Conservation (phyloP, 2,329 filamentous ascomycete genomes). For the Metarhizium anisopliae region DNA sequence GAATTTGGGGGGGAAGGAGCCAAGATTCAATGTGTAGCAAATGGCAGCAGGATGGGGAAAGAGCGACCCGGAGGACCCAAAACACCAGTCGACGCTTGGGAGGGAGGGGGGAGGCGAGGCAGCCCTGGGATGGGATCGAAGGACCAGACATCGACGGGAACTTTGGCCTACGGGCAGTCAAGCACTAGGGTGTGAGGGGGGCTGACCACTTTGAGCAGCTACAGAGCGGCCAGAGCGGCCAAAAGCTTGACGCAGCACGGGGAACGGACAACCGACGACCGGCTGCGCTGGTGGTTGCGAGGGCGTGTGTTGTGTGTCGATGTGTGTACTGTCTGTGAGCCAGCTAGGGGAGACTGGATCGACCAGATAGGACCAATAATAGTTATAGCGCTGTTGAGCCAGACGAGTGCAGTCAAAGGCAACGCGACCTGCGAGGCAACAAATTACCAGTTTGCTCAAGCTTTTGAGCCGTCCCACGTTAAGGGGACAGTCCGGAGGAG, state of each 20-base stretch:
- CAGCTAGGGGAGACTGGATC: too few species aligned
- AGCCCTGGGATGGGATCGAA: background rate
- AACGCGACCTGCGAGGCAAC: too few species aligned
- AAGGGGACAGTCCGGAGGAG: too few species aligned
- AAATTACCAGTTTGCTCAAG: too few species aligned
- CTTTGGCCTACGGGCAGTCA: background rate
- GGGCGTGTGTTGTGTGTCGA: too few species aligned
- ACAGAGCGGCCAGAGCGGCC: background rate
- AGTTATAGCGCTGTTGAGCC: too few species aligned
- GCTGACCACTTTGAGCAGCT: background rate
- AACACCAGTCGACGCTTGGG: background rate
- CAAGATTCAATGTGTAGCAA: slow-evolving; percentile 2
- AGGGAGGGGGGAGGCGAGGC: background rate
- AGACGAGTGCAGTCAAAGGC: too few species aligned
- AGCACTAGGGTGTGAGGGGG: background rate
- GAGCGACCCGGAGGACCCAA: slow-evolving; percentile 22
- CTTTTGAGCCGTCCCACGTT: too few species aligned
- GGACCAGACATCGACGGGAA: background rate
- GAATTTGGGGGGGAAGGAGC: slow-evolving; percentile 22
- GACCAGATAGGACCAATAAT: too few species aligned
- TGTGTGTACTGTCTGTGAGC: too few species aligned
- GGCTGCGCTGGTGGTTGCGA: background rate
- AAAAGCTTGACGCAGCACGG: background rate
- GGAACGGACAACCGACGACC: background rate
- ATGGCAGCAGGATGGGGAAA: slow-evolving; percentile 20